A percentile compares a stretch with the other conserved stretches of the same genome.
Evolutionary conservation across 2,329 filamentous ascomycete species (phyloP).

Genomic region (Xylaria sp.): DNA sequence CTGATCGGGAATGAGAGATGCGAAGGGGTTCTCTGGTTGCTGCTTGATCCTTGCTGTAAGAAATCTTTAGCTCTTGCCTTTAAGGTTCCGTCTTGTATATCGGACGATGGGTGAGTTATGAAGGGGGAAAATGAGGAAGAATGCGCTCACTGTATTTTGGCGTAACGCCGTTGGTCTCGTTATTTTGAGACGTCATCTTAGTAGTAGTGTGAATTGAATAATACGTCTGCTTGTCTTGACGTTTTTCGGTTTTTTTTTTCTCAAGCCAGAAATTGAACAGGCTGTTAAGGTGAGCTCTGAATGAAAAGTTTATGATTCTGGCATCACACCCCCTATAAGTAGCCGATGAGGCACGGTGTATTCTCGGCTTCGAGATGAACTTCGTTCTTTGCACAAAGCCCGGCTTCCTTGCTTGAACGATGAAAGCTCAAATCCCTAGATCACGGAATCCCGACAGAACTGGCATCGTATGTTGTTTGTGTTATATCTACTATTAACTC

Average conservation of each 20-base stretch:
- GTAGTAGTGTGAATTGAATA: conserved; percentile 16
- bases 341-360: conserved; percentile 27
- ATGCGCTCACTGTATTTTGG: conserved; percentile 51
- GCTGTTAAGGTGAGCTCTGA: conserved; percentile 3
- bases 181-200: conserved; percentile 42
- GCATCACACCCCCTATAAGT: conserved; percentile 20
- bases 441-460: conserved; percentile 15
- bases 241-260: conserved; percentile 3
- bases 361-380: conserved; percentile 29
- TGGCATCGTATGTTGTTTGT: neutral
- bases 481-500: conserved; percentile 4
- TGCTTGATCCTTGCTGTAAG: conserved; percentile 70
- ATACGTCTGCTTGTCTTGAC: conserved; percentile 3
- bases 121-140: conserved; percentile 5
- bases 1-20: conserved; percentile 87
- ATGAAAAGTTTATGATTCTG: conserved; percentile 8
- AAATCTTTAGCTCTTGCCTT: conserved; percentile 69
- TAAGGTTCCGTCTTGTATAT: conserved; percentile 35
- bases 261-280: conserved; percentile 5
- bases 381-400: conserved; percentile 5
- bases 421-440: conserved; percentile 28
- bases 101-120: neutral
- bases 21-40: conserved; percentile 93
- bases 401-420: conserved; percentile 19
- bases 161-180: conserved; percentile 36